Percentiles rank a stretch among this genome's conserved stretches.
Conservation (phyloP, 345 rosid genomes). For the Gossypioides kirkii region DNA sequence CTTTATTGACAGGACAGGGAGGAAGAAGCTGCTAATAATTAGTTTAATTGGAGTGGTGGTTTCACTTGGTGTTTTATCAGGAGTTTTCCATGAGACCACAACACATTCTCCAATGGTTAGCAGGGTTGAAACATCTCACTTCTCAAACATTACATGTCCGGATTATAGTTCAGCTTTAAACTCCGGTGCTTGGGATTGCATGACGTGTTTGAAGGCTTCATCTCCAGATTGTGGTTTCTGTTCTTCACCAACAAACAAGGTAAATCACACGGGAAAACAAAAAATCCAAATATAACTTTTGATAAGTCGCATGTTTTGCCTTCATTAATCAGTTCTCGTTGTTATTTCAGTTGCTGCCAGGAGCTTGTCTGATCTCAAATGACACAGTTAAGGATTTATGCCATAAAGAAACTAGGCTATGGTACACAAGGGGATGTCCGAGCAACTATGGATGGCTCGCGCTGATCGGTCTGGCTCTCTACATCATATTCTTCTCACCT, state of each 20-base stretch:
- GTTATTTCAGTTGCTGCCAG: constrained; percentile 52
- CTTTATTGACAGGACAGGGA: constrained; percentile 70
- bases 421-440: constrained; percentile 89
- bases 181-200: constrained; percentile 56
- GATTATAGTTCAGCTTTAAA: constrained; percentile 31
- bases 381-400: constrained; percentile 42
- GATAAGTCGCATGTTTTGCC: not conserved
- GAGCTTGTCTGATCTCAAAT: constrained; percentile 58
- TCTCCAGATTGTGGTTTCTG: constrained; percentile 77
- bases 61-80: constrained; percentile 58
- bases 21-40: constrained; percentile 67
- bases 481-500: constrained; percentile 80
- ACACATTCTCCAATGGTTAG: constrained; percentile 54
- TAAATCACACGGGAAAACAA: constrained; percentile 11
- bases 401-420: constrained; percentile 35
- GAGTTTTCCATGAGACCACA: constrained; percentile 53
- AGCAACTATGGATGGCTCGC: constrained; percentile 78
- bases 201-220: constrained; percentile 67
- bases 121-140: constrained; percentile 35
- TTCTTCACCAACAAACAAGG: constrained; percentile 57
- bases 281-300: not conserved
- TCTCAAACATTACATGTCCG: constrained; percentile 46
- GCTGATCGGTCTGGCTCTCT: constrained; percentile 59
- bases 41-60: constrained; percentile 57
- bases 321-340: not conserved